Percentiles rank a stretch among this genome's conserved stretches.
Conservation (phyloP, 495 filamentous ascomycete species). For the Lophiotrema nucula region DNA sequence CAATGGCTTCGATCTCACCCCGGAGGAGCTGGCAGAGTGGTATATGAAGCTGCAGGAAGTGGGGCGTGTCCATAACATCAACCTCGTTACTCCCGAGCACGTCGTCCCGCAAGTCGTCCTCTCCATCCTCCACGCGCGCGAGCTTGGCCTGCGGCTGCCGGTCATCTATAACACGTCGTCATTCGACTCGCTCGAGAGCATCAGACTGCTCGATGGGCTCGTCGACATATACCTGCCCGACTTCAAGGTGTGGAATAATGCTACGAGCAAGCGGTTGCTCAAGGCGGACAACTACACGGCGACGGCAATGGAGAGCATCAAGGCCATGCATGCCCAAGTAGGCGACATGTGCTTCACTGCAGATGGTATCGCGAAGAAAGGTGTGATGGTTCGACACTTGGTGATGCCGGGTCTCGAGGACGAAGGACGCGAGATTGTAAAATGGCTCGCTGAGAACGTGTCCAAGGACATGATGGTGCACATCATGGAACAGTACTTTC, state of each 20-base stretch:
- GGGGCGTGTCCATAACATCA: slow-evolving; percentile 75
- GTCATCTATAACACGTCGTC: slow-evolving; percentile 78
- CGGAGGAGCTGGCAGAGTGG: slow-evolving; percentile 73
- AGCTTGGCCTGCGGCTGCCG: slow-evolving; percentile 64
- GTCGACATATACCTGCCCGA: slow-evolving; percentile 78
- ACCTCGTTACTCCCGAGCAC: slow-evolving; percentile 73
- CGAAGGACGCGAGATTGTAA: slow-evolving; percentile 67
- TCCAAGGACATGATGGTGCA: slow-evolving; percentile 62
- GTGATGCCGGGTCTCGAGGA: slow-evolving; percentile 74
- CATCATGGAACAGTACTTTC: slow-evolving; percentile 71
- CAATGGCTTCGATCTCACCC: slow-evolving; percentile 72
- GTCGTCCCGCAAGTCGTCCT: slow-evolving; percentile 75
- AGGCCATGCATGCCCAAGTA: slow-evolving; percentile 72
- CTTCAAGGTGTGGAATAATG: slow-evolving; percentile 70
- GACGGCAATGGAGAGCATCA: slow-evolving; percentile 67
- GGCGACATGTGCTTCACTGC: slow-evolving; percentile 73
- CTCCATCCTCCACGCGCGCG: slow-evolving; percentile 64
- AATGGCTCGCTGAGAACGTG: slow-evolving; percentile 65
- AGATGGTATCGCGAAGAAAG: slow-evolving; percentile 73
- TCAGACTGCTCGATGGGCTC: slow-evolving; percentile 67
- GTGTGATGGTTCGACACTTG: slow-evolving; percentile 68
- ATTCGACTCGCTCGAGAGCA: slow-evolving; percentile 67
- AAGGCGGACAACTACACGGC: slow-evolving; percentile 70
- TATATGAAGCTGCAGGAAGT: slow-evolving; percentile 73
- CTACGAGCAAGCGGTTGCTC: slow-evolving; percentile 63